phyloP scores from a whole-genome alignment of 768 basidiomycete species.

The Calvatia gigantea region DNA sequence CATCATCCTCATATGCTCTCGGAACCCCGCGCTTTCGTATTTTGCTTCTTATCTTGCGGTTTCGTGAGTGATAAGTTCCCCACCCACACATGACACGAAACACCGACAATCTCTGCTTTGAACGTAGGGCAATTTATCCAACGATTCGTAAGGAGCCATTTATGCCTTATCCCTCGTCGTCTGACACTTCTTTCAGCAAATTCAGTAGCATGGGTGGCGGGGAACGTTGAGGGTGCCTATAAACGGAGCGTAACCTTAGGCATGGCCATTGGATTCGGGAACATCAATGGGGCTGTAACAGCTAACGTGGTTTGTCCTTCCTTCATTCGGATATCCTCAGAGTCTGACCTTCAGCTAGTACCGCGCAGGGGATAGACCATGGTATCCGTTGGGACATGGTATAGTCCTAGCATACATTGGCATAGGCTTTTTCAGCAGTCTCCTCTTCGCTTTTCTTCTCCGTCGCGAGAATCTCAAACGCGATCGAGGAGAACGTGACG shows the following conservation, averaged over 20 bases:
- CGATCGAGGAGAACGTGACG: slow-evolving; percentile 67
- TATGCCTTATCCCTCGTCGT: background rate
- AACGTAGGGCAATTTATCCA: slow-evolving; percentile 44
- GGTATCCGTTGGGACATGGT: slow-evolving; percentile 68
- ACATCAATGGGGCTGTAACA: slow-evolving; percentile 66
- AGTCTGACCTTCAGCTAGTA: slow-evolving; percentile 38
- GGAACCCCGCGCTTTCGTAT: slow-evolving; percentile 60
- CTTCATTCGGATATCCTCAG: background rate
- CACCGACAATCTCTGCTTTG: no score
- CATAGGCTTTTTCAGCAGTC: slow-evolving; percentile 56
- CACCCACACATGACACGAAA: background rate
- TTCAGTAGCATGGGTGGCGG: slow-evolving; percentile 59
- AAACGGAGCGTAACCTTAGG: slow-evolving; percentile 69
- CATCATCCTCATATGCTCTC: slow-evolving; percentile 61
- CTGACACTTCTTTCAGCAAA: slow-evolving; percentile 12
- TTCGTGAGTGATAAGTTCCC: slow-evolving; percentile 41
- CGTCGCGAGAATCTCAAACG: slow-evolving; percentile 57
- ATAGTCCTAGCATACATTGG: slow-evolving; percentile 68
- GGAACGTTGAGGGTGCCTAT: slow-evolving; percentile 71
- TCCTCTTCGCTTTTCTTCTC: slow-evolving; percentile 43
- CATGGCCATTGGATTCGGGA: slow-evolving; percentile 68
- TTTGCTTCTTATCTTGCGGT: slow-evolving; percentile 71
- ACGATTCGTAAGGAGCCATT: slow-evolving; percentile 39
- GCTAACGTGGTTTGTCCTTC: slow-evolving; percentile 56
- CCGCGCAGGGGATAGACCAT: slow-evolving; percentile 58